Percentiles rank a stretch among this genome's conserved stretches.
These are phyloP conservation scores for Starmerella scarabaei DNA, from an alignment of 805 yeast genomes.

Conservation along the genomic window DNA sequence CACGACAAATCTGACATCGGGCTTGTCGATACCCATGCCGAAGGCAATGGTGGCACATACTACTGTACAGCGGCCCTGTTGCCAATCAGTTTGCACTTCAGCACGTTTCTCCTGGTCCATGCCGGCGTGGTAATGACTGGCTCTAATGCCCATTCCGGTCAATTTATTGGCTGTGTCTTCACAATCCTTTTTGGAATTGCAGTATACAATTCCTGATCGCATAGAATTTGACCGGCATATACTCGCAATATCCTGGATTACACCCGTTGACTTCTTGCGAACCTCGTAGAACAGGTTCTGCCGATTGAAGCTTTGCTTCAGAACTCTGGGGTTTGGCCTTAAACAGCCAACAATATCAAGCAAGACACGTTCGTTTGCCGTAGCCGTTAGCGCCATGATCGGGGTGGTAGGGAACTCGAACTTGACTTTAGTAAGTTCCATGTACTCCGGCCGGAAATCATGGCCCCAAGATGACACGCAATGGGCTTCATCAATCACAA, in stretches of 20 bases:
- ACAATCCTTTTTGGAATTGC: conserved; percentile 81
- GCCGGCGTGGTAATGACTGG: conserved; percentile 89
- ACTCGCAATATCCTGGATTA: conserved; percentile 11
- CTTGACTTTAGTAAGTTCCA: conserved; percentile 63
- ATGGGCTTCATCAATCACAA: conserved; percentile 95
- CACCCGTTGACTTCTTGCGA: conserved; percentile 35
- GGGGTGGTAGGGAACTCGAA: conserved; percentile 66
- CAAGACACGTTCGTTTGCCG: conserved; percentile 84
- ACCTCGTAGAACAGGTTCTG: conserved; percentile 74
- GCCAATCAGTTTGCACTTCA: conserved; percentile 72
- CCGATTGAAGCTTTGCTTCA: conserved; percentile 87
- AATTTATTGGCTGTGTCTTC: conserved; percentile 63
- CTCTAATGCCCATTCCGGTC: conserved; percentile 40
- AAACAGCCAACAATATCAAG: conserved; percentile 75
- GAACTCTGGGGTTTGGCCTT: conserved; percentile 42
- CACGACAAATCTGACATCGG: conserved; percentile 84
- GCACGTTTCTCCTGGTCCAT: conserved; percentile 66
- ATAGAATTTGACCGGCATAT: conserved; percentile 33
- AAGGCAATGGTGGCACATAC: conserved; percentile 97
- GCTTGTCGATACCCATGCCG: conserved; percentile 98
- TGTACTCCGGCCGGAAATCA: conserved; percentile 93
- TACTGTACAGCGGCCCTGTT: conserved; percentile 50
- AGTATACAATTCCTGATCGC: conserved; percentile 79
- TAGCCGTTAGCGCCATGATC: conserved; percentile 91
- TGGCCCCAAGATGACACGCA: conserved; percentile 99